Base-by-base conservation (phyloP, 306 rosid species). In the Sesbania bispinosa region DNA sequence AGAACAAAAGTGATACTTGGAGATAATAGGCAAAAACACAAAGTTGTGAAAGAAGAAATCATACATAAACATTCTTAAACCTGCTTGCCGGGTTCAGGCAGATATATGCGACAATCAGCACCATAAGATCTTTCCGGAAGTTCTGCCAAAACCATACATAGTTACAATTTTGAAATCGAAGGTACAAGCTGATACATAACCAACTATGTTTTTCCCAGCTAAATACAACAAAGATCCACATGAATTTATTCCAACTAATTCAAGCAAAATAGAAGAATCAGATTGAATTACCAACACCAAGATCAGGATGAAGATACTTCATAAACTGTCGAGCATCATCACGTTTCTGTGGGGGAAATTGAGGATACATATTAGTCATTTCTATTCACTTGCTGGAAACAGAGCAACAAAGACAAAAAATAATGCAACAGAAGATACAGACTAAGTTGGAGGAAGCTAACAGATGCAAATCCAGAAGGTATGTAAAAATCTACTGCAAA, bases 61-160 rank as follows among this genome's bases (percentile, higher is more conserved):
- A 81, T 95, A 95, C 99, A 89, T 94, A 87, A 95, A 95, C 93
- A 86, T 95, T 95, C 88, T 91, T 95, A 89, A 95, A 95, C 88
- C 96, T 91, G 93, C 88, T 85, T 52, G 87, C 77, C 62, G 99
- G 89, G 85, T 95, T 91, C 99, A 42, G 97, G 92, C 29, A 91
- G 35, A 84, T 91, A 95, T 74, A 95, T 79, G 53, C 99, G 99
- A 66, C 99, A 95, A 79, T 95, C 99, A 39, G 97, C 83, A 38
- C 99, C 99, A 69, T 95, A 95, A 7, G 99, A 91, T 81, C 93
- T 88, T 86, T 95, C 99, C 0, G 99, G 97, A 73, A 95, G 97
- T 76, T 95, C 99, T 95, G 93, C 61, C 15, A 55, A 62, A 76
- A 69, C 68, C 57, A 79, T 7, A 46, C 69, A 79, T 10, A 61